phyloP scores from a whole-genome alignment of 257 asterid genomes.

The Solanum chmielewskii region DNA sequence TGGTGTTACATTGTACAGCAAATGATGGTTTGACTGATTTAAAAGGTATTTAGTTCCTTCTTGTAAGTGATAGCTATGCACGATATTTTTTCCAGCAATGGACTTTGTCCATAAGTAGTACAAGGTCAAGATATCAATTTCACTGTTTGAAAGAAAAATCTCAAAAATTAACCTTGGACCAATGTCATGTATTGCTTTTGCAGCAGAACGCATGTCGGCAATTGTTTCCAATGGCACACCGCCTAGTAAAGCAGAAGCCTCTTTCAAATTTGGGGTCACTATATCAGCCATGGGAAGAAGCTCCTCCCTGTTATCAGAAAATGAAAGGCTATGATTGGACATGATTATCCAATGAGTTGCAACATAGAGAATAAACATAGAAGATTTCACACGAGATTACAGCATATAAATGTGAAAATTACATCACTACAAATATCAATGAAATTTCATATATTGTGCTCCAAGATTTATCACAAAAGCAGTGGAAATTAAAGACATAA shows the following conservation, averaged over 20 bases:
- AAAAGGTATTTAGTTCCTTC: background rate
- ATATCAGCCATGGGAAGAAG: constrained; percentile 88
- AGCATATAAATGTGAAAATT: background rate
- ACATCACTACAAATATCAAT: background rate
- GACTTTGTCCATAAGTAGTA: background rate
- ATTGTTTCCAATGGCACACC: constrained; percentile 53
- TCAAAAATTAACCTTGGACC: constrained; percentile 68
- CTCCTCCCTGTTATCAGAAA: constrained; percentile 45
- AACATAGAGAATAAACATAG: background rate
- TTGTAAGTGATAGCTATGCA: background rate
- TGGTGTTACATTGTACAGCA: background rate
- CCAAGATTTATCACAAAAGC: background rate
- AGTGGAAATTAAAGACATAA: background rate
- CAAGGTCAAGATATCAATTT: background rate
- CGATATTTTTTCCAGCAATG: background rate
- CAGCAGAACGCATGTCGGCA: constrained; percentile 90
- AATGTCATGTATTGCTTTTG: constrained; percentile 59
- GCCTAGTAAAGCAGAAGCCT: constrained; percentile 85
- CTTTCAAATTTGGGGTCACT: constrained; percentile 87
- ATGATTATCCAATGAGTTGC: background rate
- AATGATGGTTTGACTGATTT: background rate
- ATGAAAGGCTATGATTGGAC: background rate
- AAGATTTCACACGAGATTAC: background rate
- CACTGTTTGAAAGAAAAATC: background rate
- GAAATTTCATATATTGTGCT: background rate